These are phyloP conservation scores for Cucurbita moschata DNA, from an alignment of 306 rosid species.

Conservation along the genomic window DNA sequence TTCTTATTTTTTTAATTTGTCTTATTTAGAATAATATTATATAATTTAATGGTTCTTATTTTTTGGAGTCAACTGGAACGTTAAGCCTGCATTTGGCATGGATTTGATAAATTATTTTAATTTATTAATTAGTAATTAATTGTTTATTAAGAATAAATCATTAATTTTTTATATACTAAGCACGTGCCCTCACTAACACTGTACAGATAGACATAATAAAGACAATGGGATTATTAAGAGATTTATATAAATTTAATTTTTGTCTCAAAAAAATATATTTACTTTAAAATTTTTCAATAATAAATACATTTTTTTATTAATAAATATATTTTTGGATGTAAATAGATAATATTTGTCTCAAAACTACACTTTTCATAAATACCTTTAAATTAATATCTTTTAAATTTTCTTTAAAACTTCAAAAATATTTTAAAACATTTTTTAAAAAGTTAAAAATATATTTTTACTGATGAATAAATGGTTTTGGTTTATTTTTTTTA, in stretches of 20 bases:
- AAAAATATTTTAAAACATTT: too few relatives aligned
- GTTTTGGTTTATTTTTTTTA: too few relatives aligned
- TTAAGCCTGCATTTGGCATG: not conserved
- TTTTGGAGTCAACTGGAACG: conserved; percentile 10
- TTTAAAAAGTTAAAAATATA: too few relatives aligned
- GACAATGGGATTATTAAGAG: not conserved
- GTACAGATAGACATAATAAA: not conserved
- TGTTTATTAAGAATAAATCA: not conserved
- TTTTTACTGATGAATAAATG: too few relatives aligned
- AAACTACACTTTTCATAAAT: too few relatives aligned
- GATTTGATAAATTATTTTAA: not conserved
- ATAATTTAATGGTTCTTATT: conserved; percentile 23
- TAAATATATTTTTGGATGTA: too few relatives aligned
- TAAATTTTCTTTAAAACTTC: too few relatives aligned
- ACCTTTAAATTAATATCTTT: too few relatives aligned
- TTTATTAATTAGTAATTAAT: not conserved
- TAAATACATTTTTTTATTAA: too few relatives aligned
- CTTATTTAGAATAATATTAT: conserved; percentile 1
- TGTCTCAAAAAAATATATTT: too few relatives aligned
- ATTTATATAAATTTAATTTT: not conserved
- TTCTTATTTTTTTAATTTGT: not conserved
- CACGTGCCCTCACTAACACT: not conserved
- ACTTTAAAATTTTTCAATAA: too few relatives aligned
- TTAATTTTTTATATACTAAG: not conserved
- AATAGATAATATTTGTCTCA: too few relatives aligned